Conservation (phyloP, 805 yeast species). For the Zygosaccharomyces rouxii region DNA sequence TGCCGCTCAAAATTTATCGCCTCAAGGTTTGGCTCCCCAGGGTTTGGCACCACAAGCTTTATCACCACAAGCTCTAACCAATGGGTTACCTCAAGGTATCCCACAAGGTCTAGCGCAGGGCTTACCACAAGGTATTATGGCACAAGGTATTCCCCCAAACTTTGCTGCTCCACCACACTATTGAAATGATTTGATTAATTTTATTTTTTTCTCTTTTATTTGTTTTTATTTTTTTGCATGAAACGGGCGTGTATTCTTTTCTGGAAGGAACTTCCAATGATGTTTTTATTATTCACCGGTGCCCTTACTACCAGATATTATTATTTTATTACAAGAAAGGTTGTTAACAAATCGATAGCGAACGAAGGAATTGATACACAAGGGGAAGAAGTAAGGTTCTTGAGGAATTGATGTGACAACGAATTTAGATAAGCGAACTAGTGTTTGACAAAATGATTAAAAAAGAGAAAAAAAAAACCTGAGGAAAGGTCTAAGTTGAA, state of each 20-base stretch:
- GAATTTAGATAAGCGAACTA: neutral
- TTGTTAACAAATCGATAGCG: neutral
- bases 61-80: conserved; percentile 1
- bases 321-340: too few relatives aligned
- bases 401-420: neutral
- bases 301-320: neutral
- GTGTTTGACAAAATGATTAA: neutral
- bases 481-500: neutral
- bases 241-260: neutral
- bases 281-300: neutral
- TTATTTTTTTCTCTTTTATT: conserved; percentile 6
- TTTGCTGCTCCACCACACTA: conserved; percentile 11
- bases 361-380: neutral
- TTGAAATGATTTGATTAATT: conserved; percentile 10
- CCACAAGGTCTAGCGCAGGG: conserved; percentile 2
- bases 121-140: conserved; percentile 1
- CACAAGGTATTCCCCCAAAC: conserved; percentile 2
- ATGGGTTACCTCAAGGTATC: conserved; percentile 1
- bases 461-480: neutral
- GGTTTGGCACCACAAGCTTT: conserved; percentile 1
- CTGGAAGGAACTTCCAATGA: too few relatives aligned
- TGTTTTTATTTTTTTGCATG: conserved; percentile 2
- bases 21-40: conserved; percentile 5
- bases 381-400: neutral
- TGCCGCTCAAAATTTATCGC: conserved; percentile 5